Evolutionary conservation across 2,329 filamentous ascomycete genomes (phyloP).

Genomic region (Hymenoscyphus salicellus): DNA sequence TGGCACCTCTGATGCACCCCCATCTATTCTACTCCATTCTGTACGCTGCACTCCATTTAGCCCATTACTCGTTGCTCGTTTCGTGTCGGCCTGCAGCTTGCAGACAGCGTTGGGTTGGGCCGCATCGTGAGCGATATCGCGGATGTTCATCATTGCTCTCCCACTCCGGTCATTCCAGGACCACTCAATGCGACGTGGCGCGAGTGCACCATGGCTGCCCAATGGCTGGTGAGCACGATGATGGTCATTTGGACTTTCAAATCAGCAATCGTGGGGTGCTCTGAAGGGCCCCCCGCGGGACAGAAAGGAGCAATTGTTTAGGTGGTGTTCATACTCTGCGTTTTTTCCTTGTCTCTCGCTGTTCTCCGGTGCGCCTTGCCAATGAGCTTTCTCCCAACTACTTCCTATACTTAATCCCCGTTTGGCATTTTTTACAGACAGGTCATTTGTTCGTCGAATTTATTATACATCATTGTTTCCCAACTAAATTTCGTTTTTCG

Average conservation of each 20-base stretch:
- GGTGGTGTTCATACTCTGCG: slow-evolving; percentile 5
- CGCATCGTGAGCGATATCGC: slow-evolving; percentile 32
- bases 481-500: slow-evolving; percentile 19
- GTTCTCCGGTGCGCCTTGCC: slow-evolving; percentile 15
- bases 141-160: slow-evolving; percentile 20
- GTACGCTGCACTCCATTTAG: neutral
- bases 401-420: slow-evolving; percentile 19
- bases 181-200: slow-evolving; percentile 34
- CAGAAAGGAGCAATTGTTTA: slow-evolving; percentile 12
- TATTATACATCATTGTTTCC: slow-evolving; percentile 16
- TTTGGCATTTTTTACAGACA: slow-evolving; percentile 20
- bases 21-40: neutral
- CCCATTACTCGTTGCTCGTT: neutral
- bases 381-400: slow-evolving; percentile 21
- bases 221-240: slow-evolving; percentile 33
- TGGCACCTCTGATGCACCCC: neutral
- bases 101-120: slow-evolving; percentile 35
- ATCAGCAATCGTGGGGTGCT: slow-evolving; percentile 30
- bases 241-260: slow-evolving; percentile 29
- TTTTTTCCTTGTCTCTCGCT: slow-evolving; percentile 16
- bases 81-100: slow-evolving; percentile 13
- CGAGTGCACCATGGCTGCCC: slow-evolving; percentile 25
- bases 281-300: slow-evolving; percentile 13
- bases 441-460: slow-evolving; percentile 18
- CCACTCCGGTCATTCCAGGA: slow-evolving; percentile 13